Evolutionary conservation across 2,329 filamentous ascomycete genomes (phyloP), one percentile per base, ranked within the genome.

Genomic region (Bipolaris victoriae): DNA sequence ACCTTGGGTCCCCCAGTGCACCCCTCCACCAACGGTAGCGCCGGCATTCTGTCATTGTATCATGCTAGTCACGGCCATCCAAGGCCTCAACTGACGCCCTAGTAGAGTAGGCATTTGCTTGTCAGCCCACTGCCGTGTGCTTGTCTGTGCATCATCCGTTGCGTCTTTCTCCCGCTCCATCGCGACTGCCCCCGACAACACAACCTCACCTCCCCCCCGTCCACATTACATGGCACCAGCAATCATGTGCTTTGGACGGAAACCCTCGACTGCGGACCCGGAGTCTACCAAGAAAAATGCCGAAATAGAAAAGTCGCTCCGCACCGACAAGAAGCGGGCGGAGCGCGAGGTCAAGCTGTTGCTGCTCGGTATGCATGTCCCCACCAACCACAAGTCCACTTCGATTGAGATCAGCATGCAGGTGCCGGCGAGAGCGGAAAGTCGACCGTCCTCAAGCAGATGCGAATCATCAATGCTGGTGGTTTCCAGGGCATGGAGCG

Each of bases 371-470:
- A 84, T 64, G 86, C 78, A 60, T 52, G 40, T 49, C 47, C n/a
- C 37, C 44, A 15, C n/a, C 15, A 16, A 40, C n/a, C 18, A 22
- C 40, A 13, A 31, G 22, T 26, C 22, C 45, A 55, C 31, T 35
- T n/a, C 55, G 72, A 79, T 72, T 62, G 52, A 61, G 36, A 49
- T 53, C 52, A 36, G n/a, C 37, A 37, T 63, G 63, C 67, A 97
- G 93, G 94, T 77, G 94, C 94, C 70, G 94, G 94, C 74, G 94
- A 98, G 80, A 95, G 90, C 57, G 91, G 94, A 65, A 98, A 98
- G 80, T 97, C 94, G 7, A 98, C 94, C 1, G 93, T 98, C 58
- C 86, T 98, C 65, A 98, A 98, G 82, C 94, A 98, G 83, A 98
- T 99, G 95, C 94, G 94, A 77, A 88, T 99, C 78, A 97, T 99